These are phyloP conservation scores for Verbascum thapsus DNA, from an alignment of 257 asterid genomes.

Conservation along the genomic window DNA sequence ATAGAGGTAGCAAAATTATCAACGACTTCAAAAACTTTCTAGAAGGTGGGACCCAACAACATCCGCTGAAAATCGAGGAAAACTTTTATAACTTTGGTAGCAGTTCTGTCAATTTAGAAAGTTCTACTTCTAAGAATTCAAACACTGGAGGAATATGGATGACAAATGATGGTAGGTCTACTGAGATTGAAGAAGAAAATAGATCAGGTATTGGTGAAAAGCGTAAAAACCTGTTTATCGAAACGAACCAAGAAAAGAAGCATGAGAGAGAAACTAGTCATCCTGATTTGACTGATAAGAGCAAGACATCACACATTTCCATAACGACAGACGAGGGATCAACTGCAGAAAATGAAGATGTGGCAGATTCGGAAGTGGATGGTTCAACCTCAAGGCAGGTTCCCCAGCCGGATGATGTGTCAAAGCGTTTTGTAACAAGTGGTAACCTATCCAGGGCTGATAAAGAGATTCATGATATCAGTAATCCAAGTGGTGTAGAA, in stretches of 20 bases:
- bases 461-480: slow-evolving; percentile 54
- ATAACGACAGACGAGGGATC: slow-evolving; percentile 90
- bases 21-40: slow-evolving; percentile 88
- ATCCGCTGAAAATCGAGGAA: slow-evolving; percentile 54
- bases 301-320: slow-evolving; percentile 79
- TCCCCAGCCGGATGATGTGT: slow-evolving; percentile 52
- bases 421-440: slow-evolving; percentile 44
- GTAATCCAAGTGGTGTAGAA: slow-evolving; percentile 60
- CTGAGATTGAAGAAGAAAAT: slow-evolving; percentile 58
- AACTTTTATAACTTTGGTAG: slow-evolving; percentile 49
- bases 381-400: slow-evolving; percentile 72
- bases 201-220: slow-evolving; percentile 61
- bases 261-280: slow-evolving; percentile 55
- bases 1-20: slow-evolving; percentile 79
- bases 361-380: slow-evolving; percentile 91
- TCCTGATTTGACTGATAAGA: slow-evolving; percentile 54
- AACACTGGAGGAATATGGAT: slow-evolving; percentile 66
- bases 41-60: slow-evolving; percentile 78
- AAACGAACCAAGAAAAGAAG: slow-evolving; percentile 61
- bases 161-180: slow-evolving; percentile 51
- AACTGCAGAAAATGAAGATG: slow-evolving; percentile 96
- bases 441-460: slow-evolving; percentile 45
- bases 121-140: slow-evolving; percentile 61
- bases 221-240: slow-evolving; percentile 59
- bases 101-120: slow-evolving; percentile 49